Evolutionary conservation across 495 filamentous ascomycete genomes (phyloP).

Genomic region (Penicillium flavigenum): DNA sequence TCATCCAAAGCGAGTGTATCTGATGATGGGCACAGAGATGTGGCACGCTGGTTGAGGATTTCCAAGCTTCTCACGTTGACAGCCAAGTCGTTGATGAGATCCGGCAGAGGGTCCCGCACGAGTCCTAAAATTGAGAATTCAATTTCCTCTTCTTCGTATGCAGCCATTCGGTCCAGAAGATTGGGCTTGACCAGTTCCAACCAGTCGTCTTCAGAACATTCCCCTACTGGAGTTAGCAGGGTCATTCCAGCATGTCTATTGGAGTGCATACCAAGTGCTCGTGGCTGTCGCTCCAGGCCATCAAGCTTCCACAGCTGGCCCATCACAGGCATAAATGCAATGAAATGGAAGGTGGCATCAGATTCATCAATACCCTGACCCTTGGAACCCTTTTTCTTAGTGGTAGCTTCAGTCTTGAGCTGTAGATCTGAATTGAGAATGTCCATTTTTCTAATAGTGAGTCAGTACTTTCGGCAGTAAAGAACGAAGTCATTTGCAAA

Average conservation of each 20-base stretch:
- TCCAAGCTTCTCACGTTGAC: constrained; percentile 46
- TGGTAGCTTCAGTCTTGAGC: constrained; percentile 60
- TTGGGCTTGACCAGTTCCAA: constrained; percentile 46
- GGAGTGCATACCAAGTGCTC: constrained; percentile 60
- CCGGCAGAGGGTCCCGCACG: constrained; percentile 50
- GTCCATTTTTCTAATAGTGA: constrained; percentile 63
- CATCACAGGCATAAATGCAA: constrained; percentile 79
- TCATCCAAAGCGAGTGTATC: constrained; percentile 11
- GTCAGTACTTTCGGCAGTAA: neutral
- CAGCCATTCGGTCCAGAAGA: constrained; percentile 51
- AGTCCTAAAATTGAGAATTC: constrained; percentile 59
- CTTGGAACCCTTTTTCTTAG: constrained; percentile 41
- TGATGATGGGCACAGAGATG: neutral
- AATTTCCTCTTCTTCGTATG: constrained; percentile 54
- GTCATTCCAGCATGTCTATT: neutral
- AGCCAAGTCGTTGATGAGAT: constrained; percentile 42
- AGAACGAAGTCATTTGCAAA: neutral
- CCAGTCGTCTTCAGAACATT: constrained; percentile 49
- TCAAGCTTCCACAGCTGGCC: constrained; percentile 86
- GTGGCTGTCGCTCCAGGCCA: constrained; percentile 73
- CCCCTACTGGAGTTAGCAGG: constrained; percentile 25
- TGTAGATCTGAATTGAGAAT: constrained; percentile 71
- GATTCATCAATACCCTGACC: constrained; percentile 42
- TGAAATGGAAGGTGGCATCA: constrained; percentile 74
- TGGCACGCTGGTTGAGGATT: constrained; percentile 36